phyloP scores from a whole-genome alignment of 768 basidiomycete genomes.

The Tulasnella sp. region DNA sequence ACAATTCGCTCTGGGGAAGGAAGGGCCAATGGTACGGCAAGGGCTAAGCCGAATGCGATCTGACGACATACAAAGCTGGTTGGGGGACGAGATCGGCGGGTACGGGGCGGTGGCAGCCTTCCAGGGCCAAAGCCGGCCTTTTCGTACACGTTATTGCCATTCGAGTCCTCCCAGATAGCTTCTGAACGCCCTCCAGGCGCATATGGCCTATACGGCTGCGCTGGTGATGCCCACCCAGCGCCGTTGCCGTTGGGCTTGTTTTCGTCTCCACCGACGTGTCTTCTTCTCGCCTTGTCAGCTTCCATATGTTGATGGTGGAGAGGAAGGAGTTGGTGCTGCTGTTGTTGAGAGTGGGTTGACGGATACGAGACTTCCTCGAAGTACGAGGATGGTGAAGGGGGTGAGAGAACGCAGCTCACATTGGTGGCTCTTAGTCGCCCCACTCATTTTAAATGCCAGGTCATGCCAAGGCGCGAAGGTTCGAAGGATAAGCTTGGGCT shows the following conservation, averaged over 20 bases:
- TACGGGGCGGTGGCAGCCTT: constrained; percentile 40
- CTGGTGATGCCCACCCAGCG: constrained; percentile 27
- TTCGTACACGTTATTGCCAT: constrained; percentile 61
- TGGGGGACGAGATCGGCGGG: constrained; percentile 60
- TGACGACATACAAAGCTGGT: constrained; percentile 37
- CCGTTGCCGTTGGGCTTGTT: constrained; percentile 4
- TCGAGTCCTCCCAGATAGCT: constrained; percentile 34
- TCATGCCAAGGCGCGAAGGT: no score
- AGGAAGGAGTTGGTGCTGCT: constrained; percentile 42
- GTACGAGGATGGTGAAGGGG: constrained; percentile 29
- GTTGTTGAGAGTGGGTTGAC: constrained; percentile 5
- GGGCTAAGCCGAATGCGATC: constrained; percentile 12
- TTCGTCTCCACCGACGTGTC: constrained; percentile 39
- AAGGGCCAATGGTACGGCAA: not conserved
- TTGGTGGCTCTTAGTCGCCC: no score
- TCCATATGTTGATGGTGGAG: constrained; percentile 47
- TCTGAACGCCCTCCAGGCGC: constrained; percentile 13
- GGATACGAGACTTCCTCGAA: constrained; percentile 31
- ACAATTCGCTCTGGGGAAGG: constrained; percentile 58
- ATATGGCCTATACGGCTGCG: constrained; percentile 25
- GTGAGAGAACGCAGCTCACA: not conserved
- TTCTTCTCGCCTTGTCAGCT: constrained; percentile 48
- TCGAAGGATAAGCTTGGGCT: no score
- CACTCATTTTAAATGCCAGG: no score
- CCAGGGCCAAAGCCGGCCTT: constrained; percentile 37